Conservation (phyloP, 495 filamentous ascomycete species). For the Hyaloscypha bicolor region DNA sequence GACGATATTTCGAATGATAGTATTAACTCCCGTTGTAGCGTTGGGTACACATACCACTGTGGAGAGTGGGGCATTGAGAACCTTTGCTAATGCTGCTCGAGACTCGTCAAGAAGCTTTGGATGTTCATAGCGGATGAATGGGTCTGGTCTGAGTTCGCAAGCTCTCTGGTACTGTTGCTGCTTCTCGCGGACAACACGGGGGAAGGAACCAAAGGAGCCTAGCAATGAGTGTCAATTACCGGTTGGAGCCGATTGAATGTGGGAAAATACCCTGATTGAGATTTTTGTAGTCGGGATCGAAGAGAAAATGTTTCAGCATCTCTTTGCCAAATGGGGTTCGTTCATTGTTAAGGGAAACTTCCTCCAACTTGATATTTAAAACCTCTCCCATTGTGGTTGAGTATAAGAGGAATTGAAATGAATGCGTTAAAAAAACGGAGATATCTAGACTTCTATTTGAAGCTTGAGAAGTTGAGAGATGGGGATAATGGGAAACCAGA, state of each 20-base stretch:
- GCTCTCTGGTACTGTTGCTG: constrained; percentile 59
- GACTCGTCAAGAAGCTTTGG: constrained; percentile 61
- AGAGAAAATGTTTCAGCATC: constrained; percentile 70
- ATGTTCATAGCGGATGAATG: constrained; percentile 68
- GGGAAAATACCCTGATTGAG: constrained; percentile 74
- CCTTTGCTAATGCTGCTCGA: constrained; percentile 61
- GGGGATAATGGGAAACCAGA: too few species aligned
- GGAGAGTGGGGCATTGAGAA: constrained; percentile 62
- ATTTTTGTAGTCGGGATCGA: constrained; percentile 67
- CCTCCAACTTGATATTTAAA: constrained; percentile 19
- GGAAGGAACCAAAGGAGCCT: constrained; percentile 84
- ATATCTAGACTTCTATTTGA: background rate
- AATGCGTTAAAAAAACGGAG: background rate
- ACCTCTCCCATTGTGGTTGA: background rate
- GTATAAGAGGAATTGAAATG: background rate
- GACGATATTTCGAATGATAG: constrained; percentile 70
- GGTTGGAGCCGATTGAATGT: background rate
- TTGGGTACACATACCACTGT: constrained; percentile 81
- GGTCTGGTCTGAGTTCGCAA: constrained; percentile 68
- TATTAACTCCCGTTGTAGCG: constrained; percentile 79
- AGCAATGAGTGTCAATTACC: background rate
- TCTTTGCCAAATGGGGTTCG: constrained; percentile 36
- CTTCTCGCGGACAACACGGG: constrained; percentile 57
- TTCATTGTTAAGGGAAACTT: constrained; percentile 13
- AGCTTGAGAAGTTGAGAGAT: background rate